Evolutionary conservation across 305 asterid genomes (phyloP).

Genomic region (Striga hermonthica): DNA sequence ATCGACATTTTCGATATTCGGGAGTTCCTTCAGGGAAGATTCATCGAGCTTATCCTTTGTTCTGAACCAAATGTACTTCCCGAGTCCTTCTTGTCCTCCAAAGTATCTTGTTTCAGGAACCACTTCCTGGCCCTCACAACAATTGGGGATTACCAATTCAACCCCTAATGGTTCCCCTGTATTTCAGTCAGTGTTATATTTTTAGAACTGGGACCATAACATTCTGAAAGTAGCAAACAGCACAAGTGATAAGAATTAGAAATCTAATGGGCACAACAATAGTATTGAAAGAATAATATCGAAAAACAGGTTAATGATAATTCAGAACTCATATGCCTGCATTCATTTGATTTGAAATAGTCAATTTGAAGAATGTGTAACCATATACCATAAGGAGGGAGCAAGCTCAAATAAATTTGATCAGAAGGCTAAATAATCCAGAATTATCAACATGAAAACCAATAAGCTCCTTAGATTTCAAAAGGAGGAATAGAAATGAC

Average conservation of each 20-base stretch:
- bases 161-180: constrained; percentile 85
- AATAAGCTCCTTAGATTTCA: too few species aligned
- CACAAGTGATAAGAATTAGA: constrained; percentile 11
- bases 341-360: too few species aligned
- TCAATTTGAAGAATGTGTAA: too few species aligned
- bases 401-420: too few species aligned
- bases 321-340: constrained; percentile 4
- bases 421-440: too few species aligned
- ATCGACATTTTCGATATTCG: constrained; percentile 48
- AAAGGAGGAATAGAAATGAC: too few species aligned
- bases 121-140: constrained; percentile 83
- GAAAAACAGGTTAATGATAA: constrained; percentile 6
- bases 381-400: background rate
- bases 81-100: constrained; percentile 90
- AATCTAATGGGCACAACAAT: background rate
- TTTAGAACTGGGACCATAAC: constrained; percentile 30
- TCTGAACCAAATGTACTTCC: constrained; percentile 88
- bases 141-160: constrained; percentile 67
- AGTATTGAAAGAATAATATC: background rate
- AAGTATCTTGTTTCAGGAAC: constrained; percentile 71
- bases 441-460: too few species aligned
- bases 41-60: constrained; percentile 58
- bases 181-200: constrained; percentile 26
- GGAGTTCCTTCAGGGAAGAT: constrained; percentile 59
- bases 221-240: constrained; percentile 15